Percentiles rank a stretch among this genome's conserved stretches.
phyloP scores from a whole-genome alignment of 345 rosid species.

The Moricandia arvensis region DNA sequence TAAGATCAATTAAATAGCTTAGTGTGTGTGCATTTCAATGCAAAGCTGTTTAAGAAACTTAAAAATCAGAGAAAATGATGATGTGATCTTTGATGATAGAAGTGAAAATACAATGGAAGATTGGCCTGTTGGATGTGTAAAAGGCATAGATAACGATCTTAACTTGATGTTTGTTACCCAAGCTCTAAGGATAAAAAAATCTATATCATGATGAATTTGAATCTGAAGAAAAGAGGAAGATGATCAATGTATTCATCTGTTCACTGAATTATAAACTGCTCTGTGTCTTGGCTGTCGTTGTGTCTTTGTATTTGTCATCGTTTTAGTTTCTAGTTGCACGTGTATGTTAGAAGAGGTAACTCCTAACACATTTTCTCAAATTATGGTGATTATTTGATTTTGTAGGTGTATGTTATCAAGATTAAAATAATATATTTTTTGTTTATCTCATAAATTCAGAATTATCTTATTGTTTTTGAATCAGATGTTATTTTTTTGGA shows the following conservation, averaged over 20 bases:
- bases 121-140: neutral
- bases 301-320: neutral
- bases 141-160: neutral
- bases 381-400: neutral
- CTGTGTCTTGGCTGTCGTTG: too few species aligned
- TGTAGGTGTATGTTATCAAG: too few species aligned
- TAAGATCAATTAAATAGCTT: neutral
- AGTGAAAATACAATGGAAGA: too few species aligned
- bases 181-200: neutral
- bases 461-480: neutral
- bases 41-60: neutral
- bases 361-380: neutral
- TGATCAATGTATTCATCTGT: neutral
- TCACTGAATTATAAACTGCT: neutral
- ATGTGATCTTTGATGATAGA: neutral
- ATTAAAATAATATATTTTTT: too few species aligned
- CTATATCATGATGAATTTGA: neutral
- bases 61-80: neutral
- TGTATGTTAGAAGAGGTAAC: neutral
- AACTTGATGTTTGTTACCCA: neutral
- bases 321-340: neutral
- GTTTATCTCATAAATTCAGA: neutral
- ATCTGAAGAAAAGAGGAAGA: neutral
- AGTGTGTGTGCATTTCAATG: neutral
- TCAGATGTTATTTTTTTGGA: neutral